phyloP scores from a whole-genome alignment of 768 basidiomycete genomes.

The Tulasnella calospora region DNA sequence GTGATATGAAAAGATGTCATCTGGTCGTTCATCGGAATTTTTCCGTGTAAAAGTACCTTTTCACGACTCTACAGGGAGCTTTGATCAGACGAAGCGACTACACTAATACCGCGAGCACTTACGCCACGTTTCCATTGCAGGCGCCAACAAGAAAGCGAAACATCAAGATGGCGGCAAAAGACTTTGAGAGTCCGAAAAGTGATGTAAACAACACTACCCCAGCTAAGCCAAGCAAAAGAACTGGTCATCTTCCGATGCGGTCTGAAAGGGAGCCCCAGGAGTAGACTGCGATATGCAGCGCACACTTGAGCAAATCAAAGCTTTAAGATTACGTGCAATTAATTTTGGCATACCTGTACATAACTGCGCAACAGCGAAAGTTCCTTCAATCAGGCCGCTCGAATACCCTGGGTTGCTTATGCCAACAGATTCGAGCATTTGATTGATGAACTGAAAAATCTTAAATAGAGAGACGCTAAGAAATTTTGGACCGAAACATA shows the following conservation, averaged over 20 bases:
- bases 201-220: constrained; percentile 33
- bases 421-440: constrained; percentile 33
- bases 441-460: constrained; percentile 40
- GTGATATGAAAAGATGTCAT: not conserved
- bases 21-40: not conserved
- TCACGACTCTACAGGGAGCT: constrained; percentile 22
- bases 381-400: constrained; percentile 37
- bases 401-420: constrained; percentile 34
- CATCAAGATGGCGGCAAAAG: constrained; percentile 22
- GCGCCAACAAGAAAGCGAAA: constrained; percentile 26
- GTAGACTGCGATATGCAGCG: not conserved
- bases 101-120: not conserved
- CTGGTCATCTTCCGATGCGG: constrained; percentile 25
- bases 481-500: not conserved
- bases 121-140: constrained; percentile 28
- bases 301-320: not conserved
- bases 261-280: constrained; percentile 39
- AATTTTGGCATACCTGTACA: constrained; percentile 24
- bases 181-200: constrained; percentile 26
- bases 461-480: not conserved
- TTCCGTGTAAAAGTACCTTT: constrained; percentile 22
- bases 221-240: constrained; percentile 23
- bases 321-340: not conserved
- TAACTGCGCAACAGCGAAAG: constrained; percentile 38
- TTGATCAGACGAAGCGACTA: not conserved